Evolutionary conservation across 192 early-diverging fungal genomes (phyloP).

Genomic region (Gonapodya prolifera): DNA sequence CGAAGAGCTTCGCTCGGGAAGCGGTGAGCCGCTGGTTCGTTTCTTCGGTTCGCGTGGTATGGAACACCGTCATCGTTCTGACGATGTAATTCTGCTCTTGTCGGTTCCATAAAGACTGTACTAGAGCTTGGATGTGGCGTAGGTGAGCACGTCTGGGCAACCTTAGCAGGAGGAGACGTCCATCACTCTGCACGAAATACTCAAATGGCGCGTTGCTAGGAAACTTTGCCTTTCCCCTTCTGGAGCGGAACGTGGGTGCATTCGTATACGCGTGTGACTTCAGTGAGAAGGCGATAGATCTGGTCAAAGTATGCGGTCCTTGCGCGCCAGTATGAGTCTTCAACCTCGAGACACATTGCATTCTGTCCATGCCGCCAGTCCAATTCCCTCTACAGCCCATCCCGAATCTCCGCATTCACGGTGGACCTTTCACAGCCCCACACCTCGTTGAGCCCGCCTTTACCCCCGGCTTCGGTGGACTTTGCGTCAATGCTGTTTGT

Average conservation of each 20-base stretch:
- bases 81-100: too few relatives aligned
- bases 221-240: constrained; percentile 85
- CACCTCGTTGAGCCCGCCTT: not conserved
- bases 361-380: not conserved
- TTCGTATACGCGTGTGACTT: constrained; percentile 90
- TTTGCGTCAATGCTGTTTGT: constrained; percentile 6
- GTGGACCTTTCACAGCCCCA: not conserved
- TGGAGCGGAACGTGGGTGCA: constrained; percentile 52
- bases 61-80: too few relatives aligned
- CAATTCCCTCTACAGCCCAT: not conserved
- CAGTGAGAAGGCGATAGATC: constrained; percentile 72
- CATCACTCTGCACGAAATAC: not conserved
- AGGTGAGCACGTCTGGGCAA: not conserved
- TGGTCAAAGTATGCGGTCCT: constrained; percentile 53
- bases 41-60: too few relatives aligned
- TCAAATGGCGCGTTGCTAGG: not conserved
- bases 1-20: constrained; percentile 53
- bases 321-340: not conserved
- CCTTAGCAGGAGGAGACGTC: not conserved
- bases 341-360: not conserved
- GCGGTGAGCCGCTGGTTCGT: too few relatives aligned
- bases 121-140: not conserved
- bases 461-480: not conserved
- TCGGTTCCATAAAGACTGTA: too few relatives aligned
- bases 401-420: not conserved